These are phyloP conservation scores for Sordaria brevicollis DNA, from an alignment of 495 filamentous ascomycete genomes.

Conservation along the genomic window DNA sequence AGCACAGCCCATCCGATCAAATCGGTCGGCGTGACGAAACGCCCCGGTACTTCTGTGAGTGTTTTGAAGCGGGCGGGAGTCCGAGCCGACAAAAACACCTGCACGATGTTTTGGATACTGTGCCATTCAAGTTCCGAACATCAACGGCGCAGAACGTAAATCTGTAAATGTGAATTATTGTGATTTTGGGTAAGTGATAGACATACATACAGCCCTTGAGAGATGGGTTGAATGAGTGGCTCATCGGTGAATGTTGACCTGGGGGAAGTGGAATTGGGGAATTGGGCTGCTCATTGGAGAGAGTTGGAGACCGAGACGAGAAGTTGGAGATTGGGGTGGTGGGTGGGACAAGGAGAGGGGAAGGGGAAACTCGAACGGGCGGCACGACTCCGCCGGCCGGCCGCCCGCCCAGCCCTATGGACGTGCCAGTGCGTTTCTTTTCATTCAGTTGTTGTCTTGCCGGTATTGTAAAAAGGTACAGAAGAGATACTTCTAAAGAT, in stretches of 20 bases:
- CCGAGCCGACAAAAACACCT: not conserved
- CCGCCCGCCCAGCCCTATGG: not conserved
- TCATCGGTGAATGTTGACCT: too few relatives aligned
- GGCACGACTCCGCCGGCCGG: too few relatives aligned
- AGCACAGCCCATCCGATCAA: not conserved
- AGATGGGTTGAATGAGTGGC: too few relatives aligned
- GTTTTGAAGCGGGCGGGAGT: not conserved
- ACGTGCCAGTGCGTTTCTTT: not conserved
- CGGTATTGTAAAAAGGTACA: not conserved
- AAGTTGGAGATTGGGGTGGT: not conserved
- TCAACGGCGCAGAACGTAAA: not conserved
- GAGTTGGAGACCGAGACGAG: too few relatives aligned
- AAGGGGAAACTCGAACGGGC: not conserved
- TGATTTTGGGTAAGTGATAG: too few relatives aligned
- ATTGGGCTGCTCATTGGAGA: not conserved
- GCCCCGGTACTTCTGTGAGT: not conserved
- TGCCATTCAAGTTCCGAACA: not conserved
- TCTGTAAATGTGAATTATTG: too few relatives aligned
- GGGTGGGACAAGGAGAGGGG: not conserved
- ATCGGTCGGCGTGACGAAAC: not conserved
- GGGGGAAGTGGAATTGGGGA: not conserved
- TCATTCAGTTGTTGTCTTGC: not conserved
- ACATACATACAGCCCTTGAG: too few relatives aligned
- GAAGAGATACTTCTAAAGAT: not conserved
- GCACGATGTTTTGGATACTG: not conserved